Base-by-base conservation (phyloP, 805 yeast genomes). In the Schwanniomyces polymorphus region DNA sequence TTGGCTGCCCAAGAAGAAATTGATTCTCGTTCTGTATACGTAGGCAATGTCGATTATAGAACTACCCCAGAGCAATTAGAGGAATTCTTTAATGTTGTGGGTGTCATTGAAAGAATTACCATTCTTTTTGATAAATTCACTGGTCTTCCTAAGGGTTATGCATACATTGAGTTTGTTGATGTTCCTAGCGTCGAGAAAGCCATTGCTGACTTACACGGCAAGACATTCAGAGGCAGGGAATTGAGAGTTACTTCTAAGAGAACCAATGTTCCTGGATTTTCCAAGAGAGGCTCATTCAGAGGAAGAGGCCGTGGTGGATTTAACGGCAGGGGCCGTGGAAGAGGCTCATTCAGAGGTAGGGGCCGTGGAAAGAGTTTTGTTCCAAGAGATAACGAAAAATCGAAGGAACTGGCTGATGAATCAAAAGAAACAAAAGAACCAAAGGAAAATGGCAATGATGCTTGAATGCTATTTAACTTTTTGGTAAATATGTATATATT, bases 161-260 rank as follows among this genome's bases (percentile, higher is more conserved):
- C 88, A 1, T 85, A 82, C 53, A 70, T 85, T 27, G 84, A 86
- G 53, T 85, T 82, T 57, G 76, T 73, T 11, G 55, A 60, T 7
- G 49, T 52, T 4, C 75, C 67, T 5, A 64, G 76, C 12, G 83
- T 78, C 6, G 55, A 60, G 5, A 62, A 62, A 26, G 88, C 90
- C 1, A 60, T 84, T 40, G 59, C 56, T 9, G 65, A 57, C 23
- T 54, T 77, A 29, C 66, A 75, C 47, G 80, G 75, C 7, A 49
- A 70, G 7, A 63, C 58, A 28, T 68, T 84, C 46, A 68, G 74
- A 38, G 81, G 75, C 1, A 69, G 83, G 47, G 71, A 63, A 21
- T 67, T 84, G 28, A 67, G 67, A 38, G 81, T 82, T 2, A 64
- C 72, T 38, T 63, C 63, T 40, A 82, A 82, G 56, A 72, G 85